Conservation (phyloP, 2,329 filamentous ascomycete species). For the Cladosporium halotolerans region DNA sequence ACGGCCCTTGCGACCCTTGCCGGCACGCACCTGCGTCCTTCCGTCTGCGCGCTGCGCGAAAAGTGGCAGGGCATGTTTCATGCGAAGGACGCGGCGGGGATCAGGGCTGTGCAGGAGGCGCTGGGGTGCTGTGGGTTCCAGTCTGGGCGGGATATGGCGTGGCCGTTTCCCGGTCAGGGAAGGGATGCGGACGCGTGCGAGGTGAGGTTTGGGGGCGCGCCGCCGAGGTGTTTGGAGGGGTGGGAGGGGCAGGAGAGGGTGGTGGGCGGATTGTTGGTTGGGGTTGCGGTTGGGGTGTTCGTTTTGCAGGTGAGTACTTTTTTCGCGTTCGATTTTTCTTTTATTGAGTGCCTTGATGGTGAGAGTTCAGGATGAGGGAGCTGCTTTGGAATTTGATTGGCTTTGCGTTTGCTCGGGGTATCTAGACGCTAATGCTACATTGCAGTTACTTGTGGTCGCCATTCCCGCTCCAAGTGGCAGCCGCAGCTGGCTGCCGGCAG, state of each 20-base stretch:
- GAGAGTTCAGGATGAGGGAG: not conserved
- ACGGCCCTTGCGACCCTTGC: constrained; percentile 41
- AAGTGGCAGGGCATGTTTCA: constrained; percentile 52
- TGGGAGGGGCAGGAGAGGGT: constrained; percentile 54
- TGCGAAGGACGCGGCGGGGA: constrained; percentile 43
- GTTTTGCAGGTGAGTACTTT: constrained; percentile 47
- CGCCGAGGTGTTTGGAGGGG: constrained; percentile 43
- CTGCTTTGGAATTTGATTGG: not conserved
- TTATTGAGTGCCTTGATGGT: not conserved
- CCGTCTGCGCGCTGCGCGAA: constrained; percentile 49
- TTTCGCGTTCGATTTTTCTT: not conserved
- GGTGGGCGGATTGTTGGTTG: constrained; percentile 50
- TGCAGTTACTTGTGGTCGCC: constrained; percentile 10
- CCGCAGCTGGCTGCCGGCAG: constrained; percentile 26
- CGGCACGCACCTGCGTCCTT: constrained; percentile 37
- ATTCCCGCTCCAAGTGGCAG: constrained; percentile 20
- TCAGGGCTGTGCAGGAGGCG: constrained; percentile 58
- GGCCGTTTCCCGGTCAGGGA: constrained; percentile 49
- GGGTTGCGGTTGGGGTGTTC: constrained; percentile 48
- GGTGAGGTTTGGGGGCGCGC: constrained; percentile 37
- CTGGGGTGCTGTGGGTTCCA: constrained; percentile 62
- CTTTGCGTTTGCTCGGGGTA: constrained; percentile 2
- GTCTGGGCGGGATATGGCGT: constrained; percentile 53
- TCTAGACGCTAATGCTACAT: constrained; percentile 3
- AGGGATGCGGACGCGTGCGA: constrained; percentile 37